phyloP scores from a whole-genome alignment of 2,329 filamentous ascomycete genomes.

The Fusarium sp. region DNA sequence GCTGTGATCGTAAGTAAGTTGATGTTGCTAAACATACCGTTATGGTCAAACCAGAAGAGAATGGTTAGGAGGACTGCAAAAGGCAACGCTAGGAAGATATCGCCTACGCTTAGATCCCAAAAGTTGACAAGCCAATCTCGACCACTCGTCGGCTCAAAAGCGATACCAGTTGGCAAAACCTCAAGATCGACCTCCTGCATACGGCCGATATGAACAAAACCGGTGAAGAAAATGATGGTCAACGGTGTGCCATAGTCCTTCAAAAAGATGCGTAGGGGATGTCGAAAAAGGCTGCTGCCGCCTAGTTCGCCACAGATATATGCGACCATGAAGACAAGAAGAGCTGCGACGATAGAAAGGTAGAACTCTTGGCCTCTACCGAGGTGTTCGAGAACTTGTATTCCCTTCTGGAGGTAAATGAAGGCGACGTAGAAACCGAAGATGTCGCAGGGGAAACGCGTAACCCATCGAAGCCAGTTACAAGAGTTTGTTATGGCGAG shows the following conservation, averaged over 20 bases:
- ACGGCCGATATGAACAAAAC: conserved; percentile 86
- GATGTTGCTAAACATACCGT: conserved; percentile 63
- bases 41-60: conserved; percentile 91
- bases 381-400: conserved; percentile 84
- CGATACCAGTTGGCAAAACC: conserved; percentile 77
- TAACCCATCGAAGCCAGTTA: conserved; percentile 89
- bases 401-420: conserved; percentile 91
- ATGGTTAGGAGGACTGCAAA: conserved; percentile 87
- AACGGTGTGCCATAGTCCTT: conserved; percentile 91
- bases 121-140: conserved; percentile 83
- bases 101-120: conserved; percentile 77
- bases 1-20: not conserved
- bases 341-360: conserved; percentile 78
- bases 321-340: conserved; percentile 81
- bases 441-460: conserved; percentile 90
- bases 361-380: conserved; percentile 77
- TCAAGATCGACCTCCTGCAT: conserved; percentile 78
- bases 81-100: conserved; percentile 87
- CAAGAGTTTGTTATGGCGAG: conserved; percentile 87
- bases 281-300: conserved; percentile 75
- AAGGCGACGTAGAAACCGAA: conserved; percentile 95
- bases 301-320: conserved; percentile 81
- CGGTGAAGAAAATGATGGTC: conserved; percentile 87
- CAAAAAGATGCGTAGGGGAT: conserved; percentile 81
- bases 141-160: conserved; percentile 81